Evolutionary conservation across 345 rosid species (phyloP).

Genomic region (Nephelium lappaceum): DNA sequence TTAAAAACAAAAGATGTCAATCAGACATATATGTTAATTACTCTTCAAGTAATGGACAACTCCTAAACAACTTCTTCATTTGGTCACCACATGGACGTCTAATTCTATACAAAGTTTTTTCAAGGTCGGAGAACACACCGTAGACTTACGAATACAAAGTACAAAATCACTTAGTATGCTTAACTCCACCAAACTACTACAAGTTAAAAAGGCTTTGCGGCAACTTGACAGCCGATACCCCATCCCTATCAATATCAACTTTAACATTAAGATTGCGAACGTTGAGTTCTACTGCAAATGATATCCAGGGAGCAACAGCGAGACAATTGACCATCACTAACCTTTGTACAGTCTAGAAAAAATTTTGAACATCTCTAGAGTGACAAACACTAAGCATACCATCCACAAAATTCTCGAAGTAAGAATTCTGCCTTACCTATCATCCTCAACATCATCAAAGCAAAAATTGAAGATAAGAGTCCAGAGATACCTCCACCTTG

Average conservation of each 20-base stretch:
- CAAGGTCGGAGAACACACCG: neutral
- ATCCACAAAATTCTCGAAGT: conserved; percentile 5
- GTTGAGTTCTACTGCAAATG: neutral
- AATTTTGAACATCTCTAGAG: neutral
- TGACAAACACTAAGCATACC: neutral
- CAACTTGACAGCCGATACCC: neutral
- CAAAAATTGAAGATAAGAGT: neutral
- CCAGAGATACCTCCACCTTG: conserved; percentile 22
- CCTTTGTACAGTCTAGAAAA: neutral
- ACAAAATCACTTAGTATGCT: neutral
- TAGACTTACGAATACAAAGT: neutral
- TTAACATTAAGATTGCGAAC: neutral
- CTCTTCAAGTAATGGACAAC: neutral
- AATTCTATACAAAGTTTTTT: neutral
- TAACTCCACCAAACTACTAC: neutral
- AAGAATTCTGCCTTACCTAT: neutral
- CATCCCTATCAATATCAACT: neutral
- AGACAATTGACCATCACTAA: neutral
- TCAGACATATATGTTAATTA: neutral
- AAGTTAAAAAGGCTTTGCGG: neutral
- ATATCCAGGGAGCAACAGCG: neutral
- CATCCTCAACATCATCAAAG: neutral
- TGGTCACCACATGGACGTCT: neutral
- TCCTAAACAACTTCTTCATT: neutral
- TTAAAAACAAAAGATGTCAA: neutral